Base-by-base conservation (phyloP, 306 rosid species). In the Hippophae rhamnoides region DNA sequence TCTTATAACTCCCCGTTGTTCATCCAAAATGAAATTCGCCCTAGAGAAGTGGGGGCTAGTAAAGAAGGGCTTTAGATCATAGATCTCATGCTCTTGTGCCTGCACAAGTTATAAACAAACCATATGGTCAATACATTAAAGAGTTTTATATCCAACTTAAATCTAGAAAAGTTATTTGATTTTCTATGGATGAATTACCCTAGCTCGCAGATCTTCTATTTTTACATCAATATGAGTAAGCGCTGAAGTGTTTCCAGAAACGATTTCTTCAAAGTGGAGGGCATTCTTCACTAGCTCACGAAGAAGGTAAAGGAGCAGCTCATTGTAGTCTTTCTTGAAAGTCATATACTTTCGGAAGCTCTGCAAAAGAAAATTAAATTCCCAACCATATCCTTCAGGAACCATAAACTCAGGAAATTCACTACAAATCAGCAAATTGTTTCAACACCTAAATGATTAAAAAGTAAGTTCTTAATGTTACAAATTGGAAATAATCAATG, bases 81-180 rank as follows among this genome's bases (percentile, higher is more conserved):
- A 75, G 26, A 92, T 86, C 65, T 92, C 99, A 54, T 92, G 86
- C 57, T 88, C 99, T 64, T 84, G 92, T 60, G 99, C 99, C 99
- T 92, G 95, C 79, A 78, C 13, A 50, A 10, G 2, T 43, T 8
- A 43, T 54, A 68, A 54, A 59, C 68, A 79, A 61, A 47, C 53
- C 47, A 44, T 11, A 31, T 52, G 5, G 71, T 63, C 14, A 41
- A 38, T 51, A 57, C 57, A 60, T n/a, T 41, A 25, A 52, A 12
- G 61, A 13, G 47, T 43, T 43, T 14, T 46, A 58, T 43, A 5
- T 10, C 52, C 67, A 72, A 57, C 48, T 64, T 14, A 41, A n/a
- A 5, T 23, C 38, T 31, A 31, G 38, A 31, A 60, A 38, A 18
- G 14, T 31, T n/a, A 6, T 56, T 55, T 38, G 14, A 40, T n/a